Evolutionary conservation across 108 stramenopile genomes (phyloP).

Genomic region (Skeletonema menzelii): DNA sequence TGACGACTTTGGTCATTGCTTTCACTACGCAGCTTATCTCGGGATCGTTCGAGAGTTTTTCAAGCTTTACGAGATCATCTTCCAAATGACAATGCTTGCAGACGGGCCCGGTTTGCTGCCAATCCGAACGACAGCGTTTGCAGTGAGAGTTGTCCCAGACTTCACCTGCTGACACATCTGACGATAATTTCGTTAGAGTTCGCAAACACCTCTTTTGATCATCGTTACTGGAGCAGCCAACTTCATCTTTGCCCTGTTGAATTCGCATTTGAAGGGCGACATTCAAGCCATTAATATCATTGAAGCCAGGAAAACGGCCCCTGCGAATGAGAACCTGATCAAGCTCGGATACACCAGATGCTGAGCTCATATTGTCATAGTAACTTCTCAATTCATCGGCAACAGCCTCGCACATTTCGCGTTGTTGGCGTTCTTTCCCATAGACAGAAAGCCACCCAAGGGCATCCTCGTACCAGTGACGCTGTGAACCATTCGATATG

Average conservation of each 20-base stretch:
- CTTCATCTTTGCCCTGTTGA: constrained; percentile 23
- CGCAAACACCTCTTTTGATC: constrained; percentile 26
- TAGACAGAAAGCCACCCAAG: constrained; percentile 31
- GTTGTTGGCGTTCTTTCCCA: constrained; percentile 31
- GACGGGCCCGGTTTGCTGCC: constrained; percentile 52
- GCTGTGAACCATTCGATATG: constrained; percentile 29
- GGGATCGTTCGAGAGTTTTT: constrained; percentile 26
- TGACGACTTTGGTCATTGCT: constrained; percentile 20
- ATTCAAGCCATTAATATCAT: constrained; percentile 34
- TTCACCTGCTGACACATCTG: constrained; percentile 29
- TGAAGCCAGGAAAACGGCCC: constrained; percentile 53
- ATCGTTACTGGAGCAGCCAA: constrained; percentile 16
- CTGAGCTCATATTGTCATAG: constrained; percentile 4
- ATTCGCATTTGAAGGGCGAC: constrained; percentile 41
- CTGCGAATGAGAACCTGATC: constrained; percentile 17
- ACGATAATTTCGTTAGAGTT: constrained; percentile 19
- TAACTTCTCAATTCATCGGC: constrained; percentile 29
- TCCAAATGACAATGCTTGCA: constrained; percentile 50
- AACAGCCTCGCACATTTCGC: constrained; percentile 44
- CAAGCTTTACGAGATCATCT: constrained; percentile 23
- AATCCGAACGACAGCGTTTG: constrained; percentile 53
- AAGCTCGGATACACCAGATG: neutral
- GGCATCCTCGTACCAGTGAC: constrained; percentile 61
- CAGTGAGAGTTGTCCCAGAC: constrained; percentile 57
- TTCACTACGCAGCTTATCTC: constrained; percentile 31